phyloP scores from a whole-genome alignment of 371 early-diverging fungal species.

The Mortierella sp. region DNA sequence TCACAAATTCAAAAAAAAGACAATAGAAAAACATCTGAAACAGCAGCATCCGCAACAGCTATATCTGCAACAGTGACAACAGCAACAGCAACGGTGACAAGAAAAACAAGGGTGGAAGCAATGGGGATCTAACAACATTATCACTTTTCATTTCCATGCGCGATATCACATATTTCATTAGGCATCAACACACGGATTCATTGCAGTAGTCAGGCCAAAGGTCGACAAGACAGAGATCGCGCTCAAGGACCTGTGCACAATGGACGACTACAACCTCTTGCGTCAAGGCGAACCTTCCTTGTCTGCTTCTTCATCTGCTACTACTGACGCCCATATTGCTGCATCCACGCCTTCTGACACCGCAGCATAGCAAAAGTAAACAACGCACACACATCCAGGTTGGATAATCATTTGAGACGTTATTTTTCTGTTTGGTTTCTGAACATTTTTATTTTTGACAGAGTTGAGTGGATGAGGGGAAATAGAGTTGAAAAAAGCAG shows the following conservation, averaged over 20 bases:
- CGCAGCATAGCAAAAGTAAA: not conserved
- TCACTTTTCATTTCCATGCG: too few relatives aligned
- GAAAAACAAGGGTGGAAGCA: too few relatives aligned
- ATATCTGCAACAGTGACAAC: too few relatives aligned
- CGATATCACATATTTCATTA: not conserved
- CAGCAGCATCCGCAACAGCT: too few relatives aligned
- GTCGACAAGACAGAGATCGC: slow-evolving; percentile 39
- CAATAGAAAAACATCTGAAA: too few relatives aligned
- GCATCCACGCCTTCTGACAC: too few relatives aligned
- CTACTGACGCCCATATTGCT: not conserved
- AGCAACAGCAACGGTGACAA: too few relatives aligned
- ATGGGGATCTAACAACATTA: too few relatives aligned
- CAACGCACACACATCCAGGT: not conserved
- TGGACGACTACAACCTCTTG: slow-evolving; percentile 28
- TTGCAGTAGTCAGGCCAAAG: slow-evolving; percentile 54
- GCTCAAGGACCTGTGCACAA: slow-evolving; percentile 30
- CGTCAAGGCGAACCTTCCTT: not conserved
- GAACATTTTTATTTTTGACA: not conserved
- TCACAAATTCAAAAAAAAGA: too few relatives aligned
- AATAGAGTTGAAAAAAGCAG: not conserved
- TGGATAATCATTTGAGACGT: not conserved
- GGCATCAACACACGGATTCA: slow-evolving; percentile 54
- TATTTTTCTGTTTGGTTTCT: not conserved
- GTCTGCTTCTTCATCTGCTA: not conserved
- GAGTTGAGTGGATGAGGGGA: not conserved